Percentiles rank a stretch among this genome's conserved stretches.
These are phyloP conservation scores for Sclerospora graminicola DNA, from an alignment of 352 stramenopile species.

Conservation along the genomic window DNA sequence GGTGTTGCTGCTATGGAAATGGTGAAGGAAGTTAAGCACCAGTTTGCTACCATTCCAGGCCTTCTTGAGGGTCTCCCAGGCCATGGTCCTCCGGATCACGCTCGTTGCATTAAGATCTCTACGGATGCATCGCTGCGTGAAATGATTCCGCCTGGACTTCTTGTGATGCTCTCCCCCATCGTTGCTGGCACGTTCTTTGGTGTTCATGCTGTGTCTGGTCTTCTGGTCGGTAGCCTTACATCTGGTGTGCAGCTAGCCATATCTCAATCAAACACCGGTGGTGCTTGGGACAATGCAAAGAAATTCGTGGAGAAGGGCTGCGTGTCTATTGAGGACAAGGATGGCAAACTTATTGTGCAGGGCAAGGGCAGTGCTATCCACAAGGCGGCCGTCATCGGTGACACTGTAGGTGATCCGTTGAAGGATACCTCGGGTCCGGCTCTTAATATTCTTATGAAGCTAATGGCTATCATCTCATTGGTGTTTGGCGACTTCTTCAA, in stretches of 20 bases:
- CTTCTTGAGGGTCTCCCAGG: conserved; percentile 90
- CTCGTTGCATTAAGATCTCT: conserved; percentile 98
- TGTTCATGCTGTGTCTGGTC: conserved; percentile 94
- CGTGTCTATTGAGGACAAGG: conserved; percentile 85
- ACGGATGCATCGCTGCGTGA: conserved; percentile 97
- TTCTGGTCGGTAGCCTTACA: conserved; percentile 94
- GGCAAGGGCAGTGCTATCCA: conserved; percentile 96
- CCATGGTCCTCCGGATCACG: conserved; percentile 80
- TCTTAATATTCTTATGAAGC: conserved; percentile 99
- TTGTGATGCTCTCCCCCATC: conserved; percentile 98
- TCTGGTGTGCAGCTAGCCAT: conserved; percentile 97
- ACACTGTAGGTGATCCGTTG: conserved; percentile 99
- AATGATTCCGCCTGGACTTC: conserved; percentile 97
- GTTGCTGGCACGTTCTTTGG: conserved; percentile 97
- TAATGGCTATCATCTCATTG: conserved; percentile 98
- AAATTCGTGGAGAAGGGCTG: conserved; percentile 99
- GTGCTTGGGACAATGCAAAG: conserved; percentile 99
- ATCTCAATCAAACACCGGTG: conserved; percentile 98
- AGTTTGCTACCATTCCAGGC: conserved; percentile 98
- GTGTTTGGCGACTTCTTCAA: conserved; percentile 99
- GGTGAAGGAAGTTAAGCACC: conserved; percentile 98
- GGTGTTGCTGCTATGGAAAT: conserved; percentile 97
- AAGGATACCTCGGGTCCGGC: conserved; percentile 99
- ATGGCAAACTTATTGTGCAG: conserved; percentile 85
- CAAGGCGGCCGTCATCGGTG: conserved; percentile 95